Conservation (phyloP, 495 filamentous ascomycete genomes). For the Halenospora varia region DNA sequence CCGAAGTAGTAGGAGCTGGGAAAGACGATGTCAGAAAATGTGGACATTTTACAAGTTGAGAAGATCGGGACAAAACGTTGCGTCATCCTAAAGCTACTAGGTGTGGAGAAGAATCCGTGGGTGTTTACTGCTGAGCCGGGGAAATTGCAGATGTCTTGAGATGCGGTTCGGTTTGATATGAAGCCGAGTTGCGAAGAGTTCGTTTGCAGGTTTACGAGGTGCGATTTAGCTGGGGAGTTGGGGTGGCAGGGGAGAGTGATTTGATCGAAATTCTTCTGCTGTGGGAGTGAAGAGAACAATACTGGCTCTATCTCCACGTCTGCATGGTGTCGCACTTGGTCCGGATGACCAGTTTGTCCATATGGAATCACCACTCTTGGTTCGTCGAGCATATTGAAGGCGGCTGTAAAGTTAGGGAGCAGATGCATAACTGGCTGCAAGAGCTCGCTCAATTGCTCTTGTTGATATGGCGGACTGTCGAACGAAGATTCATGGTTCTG, state of each 20-base stretch:
- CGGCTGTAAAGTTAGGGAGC: background rate
- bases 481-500: background rate
- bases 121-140: background rate
- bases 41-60: background rate
- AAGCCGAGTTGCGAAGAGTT: background rate
- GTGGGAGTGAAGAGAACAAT: background rate
- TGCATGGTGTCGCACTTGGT: background rate
- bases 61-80: conserved; percentile 2
- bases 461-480: background rate
- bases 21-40: conserved; percentile 6
- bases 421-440: background rate
- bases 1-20: conserved; percentile 7
- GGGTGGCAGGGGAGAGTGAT: background rate
- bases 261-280: background rate
- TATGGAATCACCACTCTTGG: conserved; percentile 3
- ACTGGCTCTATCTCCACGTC: background rate
- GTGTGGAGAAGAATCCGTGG: conserved; percentile 7
- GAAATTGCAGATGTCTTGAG: conserved; percentile 3
- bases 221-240: background rate
- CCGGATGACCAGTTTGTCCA: background rate
- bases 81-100: background rate
- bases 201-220: background rate
- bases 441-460: background rate
- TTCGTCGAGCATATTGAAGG: conserved; percentile 5
- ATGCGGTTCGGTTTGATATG: background rate